Conservation (phyloP, 495 filamentous ascomycete species). For the Lepraria neglecta region DNA sequence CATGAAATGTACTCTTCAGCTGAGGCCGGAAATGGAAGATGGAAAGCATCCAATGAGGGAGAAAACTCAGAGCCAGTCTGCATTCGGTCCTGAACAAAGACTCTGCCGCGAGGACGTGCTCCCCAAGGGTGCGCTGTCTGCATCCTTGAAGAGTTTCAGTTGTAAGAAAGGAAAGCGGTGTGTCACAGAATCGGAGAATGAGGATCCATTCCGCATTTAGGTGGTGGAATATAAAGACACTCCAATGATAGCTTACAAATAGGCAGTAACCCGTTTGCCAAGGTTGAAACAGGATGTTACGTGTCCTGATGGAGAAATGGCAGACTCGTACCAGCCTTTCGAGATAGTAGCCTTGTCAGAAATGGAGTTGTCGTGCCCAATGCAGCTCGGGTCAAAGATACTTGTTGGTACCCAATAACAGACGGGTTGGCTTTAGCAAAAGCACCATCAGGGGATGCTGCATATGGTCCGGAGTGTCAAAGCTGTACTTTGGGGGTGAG, state of each 20-base stretch:
- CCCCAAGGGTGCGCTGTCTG: neutral
- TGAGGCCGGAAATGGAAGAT: neutral
- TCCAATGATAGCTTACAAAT: neutral
- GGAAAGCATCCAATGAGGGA: neutral
- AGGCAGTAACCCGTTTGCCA: neutral
- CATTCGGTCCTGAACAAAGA: neutral
- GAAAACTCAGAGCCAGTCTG: neutral
- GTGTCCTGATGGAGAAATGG: too few species aligned
- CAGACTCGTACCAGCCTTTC: too few species aligned
- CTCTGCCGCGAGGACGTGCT: neutral
- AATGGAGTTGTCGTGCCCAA: neutral
- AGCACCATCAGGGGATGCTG: slow-evolving; percentile 1
- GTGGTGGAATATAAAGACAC: neutral
- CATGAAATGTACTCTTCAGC: neutral
- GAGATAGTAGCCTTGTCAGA: too few species aligned
- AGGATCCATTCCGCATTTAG: neutral
- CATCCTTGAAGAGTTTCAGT: neutral
- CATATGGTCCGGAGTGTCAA: neutral
- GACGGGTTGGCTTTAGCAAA: neutral
- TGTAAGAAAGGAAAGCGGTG: neutral
- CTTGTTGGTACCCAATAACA: neutral
- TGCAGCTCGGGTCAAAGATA: neutral
- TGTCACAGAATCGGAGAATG: neutral
- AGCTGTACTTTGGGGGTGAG: neutral
- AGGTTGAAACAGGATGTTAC: neutral